phyloP scores from a whole-genome alignment of 2,329 filamentous ascomycete species.

The Penicillium frequentans region DNA sequence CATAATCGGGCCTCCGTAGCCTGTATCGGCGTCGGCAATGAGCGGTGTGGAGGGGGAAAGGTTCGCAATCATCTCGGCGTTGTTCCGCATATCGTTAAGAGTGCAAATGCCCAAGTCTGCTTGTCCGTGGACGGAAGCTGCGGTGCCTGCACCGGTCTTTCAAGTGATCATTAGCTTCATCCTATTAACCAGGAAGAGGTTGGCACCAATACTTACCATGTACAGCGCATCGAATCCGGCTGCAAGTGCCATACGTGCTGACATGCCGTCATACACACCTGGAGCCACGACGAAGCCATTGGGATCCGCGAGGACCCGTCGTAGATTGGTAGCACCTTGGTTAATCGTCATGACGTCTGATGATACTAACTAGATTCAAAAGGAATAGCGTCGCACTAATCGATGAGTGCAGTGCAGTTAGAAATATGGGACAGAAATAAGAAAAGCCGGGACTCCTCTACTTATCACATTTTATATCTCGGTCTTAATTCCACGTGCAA shows the following conservation, averaged over 20 bases:
- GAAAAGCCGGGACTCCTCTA: background rate
- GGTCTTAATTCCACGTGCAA: constrained; percentile 2
- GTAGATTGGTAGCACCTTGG: constrained; percentile 30
- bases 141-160: constrained; percentile 52
- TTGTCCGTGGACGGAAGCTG: constrained; percentile 49
- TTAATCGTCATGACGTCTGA: constrained; percentile 5
- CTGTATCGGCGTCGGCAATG: constrained; percentile 57
- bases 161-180: background rate
- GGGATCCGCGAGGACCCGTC: constrained; percentile 33
- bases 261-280: constrained; percentile 54
- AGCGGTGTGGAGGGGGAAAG: constrained; percentile 51
- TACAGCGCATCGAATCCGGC: constrained; percentile 53
- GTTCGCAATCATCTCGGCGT: constrained; percentile 56
- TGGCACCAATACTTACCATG: constrained; percentile 42
- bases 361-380: background rate
- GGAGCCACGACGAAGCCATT: constrained; percentile 46
- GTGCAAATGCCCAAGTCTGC: constrained; percentile 54
- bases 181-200: background rate
- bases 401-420: too few species aligned
- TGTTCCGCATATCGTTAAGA: constrained; percentile 53
- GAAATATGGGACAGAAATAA: background rate
- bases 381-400: too few species aligned
- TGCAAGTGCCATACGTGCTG: constrained; percentile 50
- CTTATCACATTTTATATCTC: background rate
- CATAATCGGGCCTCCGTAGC: constrained; percentile 54